These are phyloP conservation scores for Fusarium mexicanum DNA, from an alignment of 2,329 filamentous ascomycete species.

Conservation along the genomic window DNA sequence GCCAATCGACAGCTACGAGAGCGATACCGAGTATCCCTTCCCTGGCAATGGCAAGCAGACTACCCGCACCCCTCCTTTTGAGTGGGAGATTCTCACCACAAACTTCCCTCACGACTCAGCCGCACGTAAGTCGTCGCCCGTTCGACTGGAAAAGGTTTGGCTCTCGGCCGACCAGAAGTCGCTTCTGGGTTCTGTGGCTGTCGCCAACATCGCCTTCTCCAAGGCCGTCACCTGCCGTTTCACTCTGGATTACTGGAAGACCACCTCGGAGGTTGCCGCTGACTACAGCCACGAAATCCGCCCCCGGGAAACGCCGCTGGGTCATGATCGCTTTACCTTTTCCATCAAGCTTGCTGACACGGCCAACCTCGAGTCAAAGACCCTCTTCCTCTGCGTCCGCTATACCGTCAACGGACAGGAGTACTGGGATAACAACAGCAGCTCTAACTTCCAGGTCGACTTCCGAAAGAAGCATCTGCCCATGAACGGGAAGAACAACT, in stretches of 20 bases:
- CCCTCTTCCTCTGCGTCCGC: conserved; percentile 88
- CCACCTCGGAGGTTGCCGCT: conserved; percentile 91
- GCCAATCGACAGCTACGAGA: conserved; percentile 87
- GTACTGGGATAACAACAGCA: conserved; percentile 93
- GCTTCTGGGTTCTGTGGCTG: conserved; percentile 82
- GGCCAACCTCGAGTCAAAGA: conserved; percentile 91
- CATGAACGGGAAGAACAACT: conserved; percentile 65
- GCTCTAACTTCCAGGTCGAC: conserved; percentile 91
- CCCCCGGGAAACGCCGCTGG: conserved; percentile 69
- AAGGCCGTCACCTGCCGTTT: conserved; percentile 93
- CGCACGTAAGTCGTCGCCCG: conserved; percentile 70
- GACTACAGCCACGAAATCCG: conserved; percentile 85
- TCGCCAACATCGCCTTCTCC: conserved; percentile 88
- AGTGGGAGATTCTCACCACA: conserved; percentile 87
- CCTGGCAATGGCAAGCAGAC: conserved; percentile 55
- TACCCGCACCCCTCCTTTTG: conserved; percentile 64
- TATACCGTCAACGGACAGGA: conserved; percentile 87
- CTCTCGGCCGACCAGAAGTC: conserved; percentile 88
- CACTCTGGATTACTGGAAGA: conserved; percentile 98
- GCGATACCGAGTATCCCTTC: conserved; percentile 91
- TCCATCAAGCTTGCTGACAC: conserved; percentile 92
- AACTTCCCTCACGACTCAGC: conserved; percentile 75
- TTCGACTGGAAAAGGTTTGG: conserved; percentile 87
- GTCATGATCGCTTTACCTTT: conserved; percentile 91
- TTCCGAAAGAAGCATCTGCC: conserved; percentile 82